Evolutionary conservation across 352 stramenopile species (phyloP).

Genomic region (Globisporangium iwayamae): DNA sequence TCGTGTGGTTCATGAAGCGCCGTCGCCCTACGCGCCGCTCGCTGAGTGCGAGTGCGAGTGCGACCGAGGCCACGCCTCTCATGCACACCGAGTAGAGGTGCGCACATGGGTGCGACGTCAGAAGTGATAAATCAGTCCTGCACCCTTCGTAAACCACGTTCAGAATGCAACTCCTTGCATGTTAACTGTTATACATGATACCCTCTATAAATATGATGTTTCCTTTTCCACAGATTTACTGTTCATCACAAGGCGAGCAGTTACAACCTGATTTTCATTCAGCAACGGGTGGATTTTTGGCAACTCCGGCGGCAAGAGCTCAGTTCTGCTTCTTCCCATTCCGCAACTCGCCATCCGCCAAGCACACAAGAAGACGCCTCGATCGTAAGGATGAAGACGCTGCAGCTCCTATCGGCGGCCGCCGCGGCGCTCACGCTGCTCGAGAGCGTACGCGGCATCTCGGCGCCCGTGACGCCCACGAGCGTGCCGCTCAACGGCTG

Average conservation of each 20-base stretch:
- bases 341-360: constrained; percentile 2
- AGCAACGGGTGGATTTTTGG: constrained; percentile 9
- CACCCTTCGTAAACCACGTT: neutral
- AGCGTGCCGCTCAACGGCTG: constrained; percentile 29
- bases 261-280: constrained; percentile 7
- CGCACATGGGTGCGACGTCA: neutral
- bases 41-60: neutral
- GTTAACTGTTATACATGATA: neutral
- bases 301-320: neutral
- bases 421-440: constrained; percentile 9
- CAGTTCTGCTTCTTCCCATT: constrained; percentile 1
- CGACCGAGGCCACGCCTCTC: constrained; percentile 15
- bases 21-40: constrained; percentile 13
- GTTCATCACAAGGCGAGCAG: neutral
- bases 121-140: neutral
- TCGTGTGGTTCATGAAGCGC: constrained; percentile 18
- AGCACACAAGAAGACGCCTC: neutral
- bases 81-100: constrained; percentile 8
- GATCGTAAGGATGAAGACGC: constrained; percentile 12
- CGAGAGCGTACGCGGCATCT: neutral
- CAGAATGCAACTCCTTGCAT: neutral
- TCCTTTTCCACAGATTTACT: neutral
- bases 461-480: constrained; percentile 8
- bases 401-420: constrained; percentile 3
- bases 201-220: neutral